These are phyloP conservation scores for Amphirosellinia nigrospora DNA, from an alignment of 495 filamentous ascomycete genomes.

Conservation along the genomic window DNA sequence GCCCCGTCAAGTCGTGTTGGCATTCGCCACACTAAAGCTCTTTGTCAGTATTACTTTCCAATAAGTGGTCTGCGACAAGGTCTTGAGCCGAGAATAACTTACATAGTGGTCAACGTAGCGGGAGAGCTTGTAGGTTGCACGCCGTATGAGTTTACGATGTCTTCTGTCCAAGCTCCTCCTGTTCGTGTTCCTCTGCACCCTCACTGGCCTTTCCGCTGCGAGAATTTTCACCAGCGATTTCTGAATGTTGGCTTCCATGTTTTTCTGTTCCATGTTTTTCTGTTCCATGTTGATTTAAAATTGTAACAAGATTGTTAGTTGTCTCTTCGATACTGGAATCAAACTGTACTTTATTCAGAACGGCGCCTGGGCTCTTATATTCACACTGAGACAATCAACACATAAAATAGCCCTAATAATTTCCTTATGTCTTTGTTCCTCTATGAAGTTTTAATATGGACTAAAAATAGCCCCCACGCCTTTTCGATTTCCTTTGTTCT, in stretches of 20 bases:
- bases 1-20: conserved; percentile 1
- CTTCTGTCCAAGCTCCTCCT: not conserved
- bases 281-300: not conserved
- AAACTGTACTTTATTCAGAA: not conserved
- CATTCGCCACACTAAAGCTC: conserved; percentile 16
- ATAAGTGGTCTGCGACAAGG: no score
- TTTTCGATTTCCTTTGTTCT: not conserved
- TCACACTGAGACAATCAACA: not conserved
- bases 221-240: not conserved
- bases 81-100: not conserved
- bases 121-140: not conserved
- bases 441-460: not conserved
- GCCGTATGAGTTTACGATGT: not conserved
- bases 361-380: conserved; percentile 14
- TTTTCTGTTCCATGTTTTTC: not conserved
- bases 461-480: not conserved
- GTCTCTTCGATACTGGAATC: not conserved
- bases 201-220: not conserved
- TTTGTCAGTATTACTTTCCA: not conserved
- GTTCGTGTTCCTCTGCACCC: not conserved
- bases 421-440: conserved; percentile 3
- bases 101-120: conserved; percentile 4
- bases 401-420: not conserved
- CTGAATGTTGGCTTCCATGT: not conserved
- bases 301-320: not conserved